These are phyloP conservation scores for Saitozyma podzolica DNA, from an alignment of 768 basidiomycete species.

Conservation along the genomic window DNA sequence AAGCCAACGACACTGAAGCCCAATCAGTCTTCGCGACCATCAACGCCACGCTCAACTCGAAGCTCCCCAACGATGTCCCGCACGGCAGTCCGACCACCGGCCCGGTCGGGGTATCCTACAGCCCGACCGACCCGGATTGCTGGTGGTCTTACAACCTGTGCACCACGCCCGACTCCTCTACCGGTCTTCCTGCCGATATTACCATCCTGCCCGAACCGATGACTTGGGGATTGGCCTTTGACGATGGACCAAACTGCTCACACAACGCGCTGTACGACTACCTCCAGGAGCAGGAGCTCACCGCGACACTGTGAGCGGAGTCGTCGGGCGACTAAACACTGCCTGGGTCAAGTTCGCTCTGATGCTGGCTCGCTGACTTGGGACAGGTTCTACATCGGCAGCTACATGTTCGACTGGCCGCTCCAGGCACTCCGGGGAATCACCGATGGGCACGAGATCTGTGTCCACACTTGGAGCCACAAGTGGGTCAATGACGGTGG, in stretches of 20 bases:
- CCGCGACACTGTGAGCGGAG: slow-evolving; percentile 49
- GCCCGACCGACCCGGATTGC: slow-evolving; percentile 49
- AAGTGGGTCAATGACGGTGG: slow-evolving; percentile 15
- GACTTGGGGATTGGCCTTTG: slow-evolving; percentile 51
- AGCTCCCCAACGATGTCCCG: slow-evolving; percentile 40
- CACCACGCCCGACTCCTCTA: slow-evolving; percentile 31
- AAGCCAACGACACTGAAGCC: slow-evolving; percentile 45
- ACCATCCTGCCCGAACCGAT: slow-evolving; percentile 44
- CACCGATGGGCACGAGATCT: slow-evolving; percentile 51
- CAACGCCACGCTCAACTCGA: slow-evolving; percentile 37
- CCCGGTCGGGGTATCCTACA: slow-evolving; percentile 41
- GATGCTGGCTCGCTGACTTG: no score
- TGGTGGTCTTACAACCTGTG: slow-evolving; percentile 51
- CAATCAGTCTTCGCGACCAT: slow-evolving; percentile 34
- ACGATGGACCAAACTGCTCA: slow-evolving; percentile 54
- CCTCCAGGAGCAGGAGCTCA: slow-evolving; percentile 46
- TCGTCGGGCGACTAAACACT: not conserved
- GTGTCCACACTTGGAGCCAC: slow-evolving; percentile 44
- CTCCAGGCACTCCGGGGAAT: slow-evolving; percentile 52
- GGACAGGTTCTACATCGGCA: slow-evolving; percentile 52
- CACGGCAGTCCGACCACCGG: slow-evolving; percentile 49
- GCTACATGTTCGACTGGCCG: slow-evolving; percentile 54
- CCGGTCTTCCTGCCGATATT: slow-evolving; percentile 44
- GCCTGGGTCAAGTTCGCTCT: no score
- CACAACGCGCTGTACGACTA: slow-evolving; percentile 55